Evolutionary conservation across 345 rosid species (phyloP), one percentile per base, ranked within the genome.

Genomic region (Dipteronia sinensis): DNA sequence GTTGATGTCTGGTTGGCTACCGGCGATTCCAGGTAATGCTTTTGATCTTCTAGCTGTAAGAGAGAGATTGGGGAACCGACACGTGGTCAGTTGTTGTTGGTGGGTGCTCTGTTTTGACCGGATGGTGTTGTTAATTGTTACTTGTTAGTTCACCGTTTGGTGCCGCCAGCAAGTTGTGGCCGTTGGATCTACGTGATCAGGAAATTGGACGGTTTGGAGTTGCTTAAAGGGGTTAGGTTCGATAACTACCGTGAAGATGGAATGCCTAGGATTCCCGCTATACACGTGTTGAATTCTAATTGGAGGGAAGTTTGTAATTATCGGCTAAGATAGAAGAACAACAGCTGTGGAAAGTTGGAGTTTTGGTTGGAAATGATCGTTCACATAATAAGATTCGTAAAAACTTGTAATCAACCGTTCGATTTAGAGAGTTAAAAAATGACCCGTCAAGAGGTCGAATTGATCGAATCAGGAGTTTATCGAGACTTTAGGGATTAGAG

Each of bases 11-110:
- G 85, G 88, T 85, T 90, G 94, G 92, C 67, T 81, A 87, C 93
- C 88, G 94, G 92, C 89, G 87, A 79, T 85, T 87, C 87, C 94
- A 91, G 91, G 92, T 88, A 84, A 90, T 75, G 79, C 74, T 77
- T 12, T 77, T 55, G 79, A 73, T 78, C 81, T 79, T 79, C 86
- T 76, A 76, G 90, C 87, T 88, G 90, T 81, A 85, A 68, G 9
- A 59, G 15, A 51, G 69, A 69, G 62, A 27, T 67, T 68, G 7
- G 25, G 4, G 16, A 11, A 74, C 68, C 51, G 82, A 82, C 85
- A 83, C 90, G 89, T 86, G 86, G 87, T 77, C 8, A 2, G 1
- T 16, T 70, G 0, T 71, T 20, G 77, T 77, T 85, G 84, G 87
- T 56, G 34, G 38, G 66, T 3, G 2, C 5, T 20, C 12, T 47